Percentiles rank a stretch among this genome's conserved stretches.
Conservation (phyloP, 208 protist species). For the Leishmania major region DNA sequence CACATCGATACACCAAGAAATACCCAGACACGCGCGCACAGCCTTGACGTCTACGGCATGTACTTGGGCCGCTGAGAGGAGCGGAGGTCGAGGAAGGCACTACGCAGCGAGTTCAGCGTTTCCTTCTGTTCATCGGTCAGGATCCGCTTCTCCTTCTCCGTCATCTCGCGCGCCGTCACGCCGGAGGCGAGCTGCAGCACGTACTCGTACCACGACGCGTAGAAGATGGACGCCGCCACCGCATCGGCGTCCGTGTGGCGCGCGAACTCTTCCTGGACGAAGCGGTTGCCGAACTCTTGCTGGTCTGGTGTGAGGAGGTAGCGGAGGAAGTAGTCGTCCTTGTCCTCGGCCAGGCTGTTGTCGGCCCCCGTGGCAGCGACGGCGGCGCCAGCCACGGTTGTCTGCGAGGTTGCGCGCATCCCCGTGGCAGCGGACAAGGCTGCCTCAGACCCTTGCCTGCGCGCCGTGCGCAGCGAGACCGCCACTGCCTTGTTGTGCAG, state of each 20-base stretch:
- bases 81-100: slow-evolving; percentile 43
- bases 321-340: slow-evolving; percentile 47
- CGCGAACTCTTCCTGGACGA: slow-evolving; percentile 80
- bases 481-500: slow-evolving; percentile 78
- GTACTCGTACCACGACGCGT: slow-evolving; percentile 88
- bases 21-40: not conserved
- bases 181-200: slow-evolving; percentile 77
- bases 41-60: slow-evolving; percentile 27
- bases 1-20: not conserved
- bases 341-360: not conserved
- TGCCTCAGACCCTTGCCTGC: slow-evolving; percentile 22
- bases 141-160: slow-evolving; percentile 63
- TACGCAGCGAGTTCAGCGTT: slow-evolving; percentile 64
- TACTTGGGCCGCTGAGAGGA: slow-evolving; percentile 32
- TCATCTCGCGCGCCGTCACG: slow-evolving; percentile 74
- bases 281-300: slow-evolving; percentile 84
- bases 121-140: slow-evolving; percentile 84
- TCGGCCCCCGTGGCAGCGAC: not conserved
- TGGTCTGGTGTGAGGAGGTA: slow-evolving; percentile 74
- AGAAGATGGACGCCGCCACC: slow-evolving; percentile 70
- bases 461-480: slow-evolving; percentile 48
- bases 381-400: not conserved
- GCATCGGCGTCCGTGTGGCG: slow-evolving; percentile 76
- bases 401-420: slow-evolving; percentile 10
- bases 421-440: slow-evolving; percentile 41